These are phyloP conservation scores for Plantago ovata DNA, from an alignment of 257 asterid species.

Conservation along the genomic window DNA sequence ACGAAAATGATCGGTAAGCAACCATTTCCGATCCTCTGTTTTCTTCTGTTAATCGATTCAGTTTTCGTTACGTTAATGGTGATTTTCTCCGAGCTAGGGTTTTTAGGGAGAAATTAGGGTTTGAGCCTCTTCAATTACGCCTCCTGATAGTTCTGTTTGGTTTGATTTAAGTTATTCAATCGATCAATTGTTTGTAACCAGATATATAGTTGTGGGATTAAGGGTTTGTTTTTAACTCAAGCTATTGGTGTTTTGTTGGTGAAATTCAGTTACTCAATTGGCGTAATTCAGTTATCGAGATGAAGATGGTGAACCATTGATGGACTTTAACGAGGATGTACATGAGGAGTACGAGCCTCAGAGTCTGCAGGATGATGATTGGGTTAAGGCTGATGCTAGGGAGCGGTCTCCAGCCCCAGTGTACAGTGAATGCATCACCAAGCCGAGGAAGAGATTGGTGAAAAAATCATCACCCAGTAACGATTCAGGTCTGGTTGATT, in stretches of 20 bases:
- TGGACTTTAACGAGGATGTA: constrained; percentile 70
- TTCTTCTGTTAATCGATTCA: background rate
- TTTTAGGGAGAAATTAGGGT: constrained; percentile 10
- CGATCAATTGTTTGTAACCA: background rate
- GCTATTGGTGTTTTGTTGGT: constrained; percentile 17
- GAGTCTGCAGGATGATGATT: constrained; percentile 39
- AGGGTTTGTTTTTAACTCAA: background rate
- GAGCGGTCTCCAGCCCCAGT: constrained; percentile 65
- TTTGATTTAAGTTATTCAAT: constrained; percentile 3
- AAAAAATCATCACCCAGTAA: constrained; percentile 49
- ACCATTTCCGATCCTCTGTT: too few relatives aligned
- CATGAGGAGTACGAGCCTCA: constrained; percentile 56
- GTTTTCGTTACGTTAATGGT: background rate
- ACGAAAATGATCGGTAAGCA: constrained; percentile 70
- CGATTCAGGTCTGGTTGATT: constrained; percentile 38
- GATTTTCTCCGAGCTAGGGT: constrained; percentile 12
- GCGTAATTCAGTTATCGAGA: constrained; percentile 81
- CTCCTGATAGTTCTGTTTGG: too few relatives aligned
- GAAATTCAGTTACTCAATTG: too few relatives aligned
- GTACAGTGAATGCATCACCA: constrained; percentile 49
- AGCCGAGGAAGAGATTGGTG: constrained; percentile 75
- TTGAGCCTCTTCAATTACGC: constrained; percentile 6
- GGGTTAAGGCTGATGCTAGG: constrained; percentile 15
- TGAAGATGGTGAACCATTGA: constrained; percentile 92
- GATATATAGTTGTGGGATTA: background rate